phyloP scores from a whole-genome alignment of 2,329 filamentous ascomycete species.

The Diplodia intermedia region DNA sequence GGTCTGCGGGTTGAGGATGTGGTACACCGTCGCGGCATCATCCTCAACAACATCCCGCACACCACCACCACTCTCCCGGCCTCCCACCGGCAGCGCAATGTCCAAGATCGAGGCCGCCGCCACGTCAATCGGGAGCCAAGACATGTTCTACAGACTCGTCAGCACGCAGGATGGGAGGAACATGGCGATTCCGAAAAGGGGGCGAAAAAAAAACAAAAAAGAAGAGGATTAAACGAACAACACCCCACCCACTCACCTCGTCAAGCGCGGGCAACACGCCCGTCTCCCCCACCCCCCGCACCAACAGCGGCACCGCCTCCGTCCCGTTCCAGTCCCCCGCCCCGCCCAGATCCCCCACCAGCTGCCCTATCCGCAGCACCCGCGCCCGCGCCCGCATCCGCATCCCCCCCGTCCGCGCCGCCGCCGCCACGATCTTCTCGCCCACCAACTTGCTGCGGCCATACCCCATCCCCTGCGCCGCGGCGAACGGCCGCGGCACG shows the following conservation, averaged over 20 bases:
- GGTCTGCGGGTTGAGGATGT: constrained; percentile 58
- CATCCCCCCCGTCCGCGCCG: constrained; percentile 33
- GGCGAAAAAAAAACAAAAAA: background rate
- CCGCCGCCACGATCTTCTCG: constrained; percentile 52
- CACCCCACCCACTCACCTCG: constrained; percentile 38
- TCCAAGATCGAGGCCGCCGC: constrained; percentile 38
- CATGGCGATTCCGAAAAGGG: no score
- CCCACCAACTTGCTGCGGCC: constrained; percentile 58
- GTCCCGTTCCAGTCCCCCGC: constrained; percentile 55
- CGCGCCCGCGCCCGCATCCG: constrained; percentile 44
- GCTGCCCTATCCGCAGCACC: constrained; percentile 54
- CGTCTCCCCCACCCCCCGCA: constrained; percentile 55
- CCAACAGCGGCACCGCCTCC: constrained; percentile 59
- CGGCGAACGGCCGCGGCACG: constrained; percentile 44
- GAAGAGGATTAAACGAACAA: no score
- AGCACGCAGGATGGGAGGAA: background rate
- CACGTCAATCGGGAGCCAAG: constrained; percentile 55
- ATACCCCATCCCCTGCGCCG: constrained; percentile 61
- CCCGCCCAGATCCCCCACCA: constrained; percentile 58
- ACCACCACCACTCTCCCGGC: background rate
- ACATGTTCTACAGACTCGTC: background rate
- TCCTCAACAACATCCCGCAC: no score
- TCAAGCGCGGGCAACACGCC: constrained; percentile 56
- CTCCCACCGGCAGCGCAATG: background rate
- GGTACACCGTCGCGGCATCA: constrained; percentile 49